Conservation (phyloP, 306 rosid species). For the Crataegus laevigata region DNA sequence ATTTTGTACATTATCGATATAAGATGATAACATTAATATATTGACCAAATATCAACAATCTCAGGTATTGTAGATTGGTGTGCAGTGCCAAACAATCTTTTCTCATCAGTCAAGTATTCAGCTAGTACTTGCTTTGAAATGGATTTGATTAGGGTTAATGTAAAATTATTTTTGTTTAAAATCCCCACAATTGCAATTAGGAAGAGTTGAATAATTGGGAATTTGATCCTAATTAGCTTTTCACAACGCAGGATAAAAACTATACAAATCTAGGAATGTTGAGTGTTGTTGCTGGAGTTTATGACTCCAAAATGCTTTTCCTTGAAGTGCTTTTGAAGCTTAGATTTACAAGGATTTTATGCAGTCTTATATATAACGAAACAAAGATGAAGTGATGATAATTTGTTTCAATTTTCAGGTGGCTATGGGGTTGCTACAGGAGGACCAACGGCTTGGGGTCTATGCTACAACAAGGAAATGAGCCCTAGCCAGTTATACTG, state of each 20-base stretch:
- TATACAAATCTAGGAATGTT: neutral
- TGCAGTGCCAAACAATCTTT: neutral
- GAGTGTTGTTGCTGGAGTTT: neutral
- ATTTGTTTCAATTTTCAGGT: conserved; percentile 40
- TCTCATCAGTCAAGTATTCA: neutral
- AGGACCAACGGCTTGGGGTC: conserved; percentile 92
- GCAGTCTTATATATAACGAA: neutral
- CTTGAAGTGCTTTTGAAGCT: neutral
- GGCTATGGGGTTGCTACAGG: conserved; percentile 98
- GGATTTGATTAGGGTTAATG: neutral
- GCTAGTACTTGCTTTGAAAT: neutral
- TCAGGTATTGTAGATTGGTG: neutral
- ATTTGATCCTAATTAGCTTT: neutral
- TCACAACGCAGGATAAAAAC: neutral
- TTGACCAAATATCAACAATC: neutral
- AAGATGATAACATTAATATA: neutral
- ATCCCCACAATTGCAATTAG: neutral
- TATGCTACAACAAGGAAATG: conserved; percentile 92
- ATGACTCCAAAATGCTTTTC: neutral
- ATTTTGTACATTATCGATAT: neutral
- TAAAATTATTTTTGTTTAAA: neutral
- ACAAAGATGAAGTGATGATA: neutral
- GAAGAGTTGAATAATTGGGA: no score
- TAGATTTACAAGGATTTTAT: neutral
- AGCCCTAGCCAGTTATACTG: conserved; percentile 86